Evolutionary conservation across 2,329 filamentous ascomycete genomes (phyloP).

Genomic region (Ophiostoma populinum): DNA sequence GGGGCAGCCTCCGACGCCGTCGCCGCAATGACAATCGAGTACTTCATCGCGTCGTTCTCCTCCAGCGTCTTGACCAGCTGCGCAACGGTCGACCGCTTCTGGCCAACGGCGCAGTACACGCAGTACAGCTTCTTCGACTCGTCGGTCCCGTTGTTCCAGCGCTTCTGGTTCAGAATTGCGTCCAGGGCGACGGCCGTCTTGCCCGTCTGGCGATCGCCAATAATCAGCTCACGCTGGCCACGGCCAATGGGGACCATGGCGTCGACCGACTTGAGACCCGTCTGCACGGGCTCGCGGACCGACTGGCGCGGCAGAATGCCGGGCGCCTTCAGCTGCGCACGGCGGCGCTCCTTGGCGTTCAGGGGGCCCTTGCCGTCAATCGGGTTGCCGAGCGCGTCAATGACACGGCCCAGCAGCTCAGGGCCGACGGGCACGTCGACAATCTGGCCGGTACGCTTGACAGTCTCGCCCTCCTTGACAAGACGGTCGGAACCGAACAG

Average conservation of each 20-base stretch:
- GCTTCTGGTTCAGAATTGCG: constrained; percentile 97
- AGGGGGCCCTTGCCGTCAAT: constrained; percentile 98
- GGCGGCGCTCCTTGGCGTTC: constrained; percentile 78
- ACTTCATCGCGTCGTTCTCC: constrained; percentile 99
- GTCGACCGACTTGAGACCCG: constrained; percentile 96
- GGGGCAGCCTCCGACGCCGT: constrained; percentile 95
- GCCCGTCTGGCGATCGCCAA: constrained; percentile 99
- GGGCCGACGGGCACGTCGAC: constrained; percentile 91
- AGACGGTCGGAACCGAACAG: constrained; percentile 99
- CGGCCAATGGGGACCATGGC: constrained; percentile 99
- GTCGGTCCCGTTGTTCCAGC: constrained; percentile 77
- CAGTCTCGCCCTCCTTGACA: constrained; percentile 97
- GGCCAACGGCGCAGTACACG: constrained; percentile 95
- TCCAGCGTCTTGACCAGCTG: constrained; percentile 99
- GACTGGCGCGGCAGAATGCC: constrained; percentile 94
- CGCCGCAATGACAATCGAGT: constrained; percentile 81
- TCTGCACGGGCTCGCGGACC: constrained; percentile 98
- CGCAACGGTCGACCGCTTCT: constrained; percentile 98
- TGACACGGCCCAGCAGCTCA: constrained; percentile 90
- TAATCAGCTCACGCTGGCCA: constrained; percentile 99
- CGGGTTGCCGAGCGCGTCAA: constrained; percentile 97
- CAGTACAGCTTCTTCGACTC: constrained; percentile 99
- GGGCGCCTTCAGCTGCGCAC: constrained; percentile 97
- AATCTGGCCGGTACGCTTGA: constrained; percentile 99
- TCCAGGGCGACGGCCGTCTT: constrained; percentile 98